Percentiles rank a stretch among this genome's conserved stretches.
Conservation (phyloP, 305 asterid species). For the Striga hermonthica region DNA sequence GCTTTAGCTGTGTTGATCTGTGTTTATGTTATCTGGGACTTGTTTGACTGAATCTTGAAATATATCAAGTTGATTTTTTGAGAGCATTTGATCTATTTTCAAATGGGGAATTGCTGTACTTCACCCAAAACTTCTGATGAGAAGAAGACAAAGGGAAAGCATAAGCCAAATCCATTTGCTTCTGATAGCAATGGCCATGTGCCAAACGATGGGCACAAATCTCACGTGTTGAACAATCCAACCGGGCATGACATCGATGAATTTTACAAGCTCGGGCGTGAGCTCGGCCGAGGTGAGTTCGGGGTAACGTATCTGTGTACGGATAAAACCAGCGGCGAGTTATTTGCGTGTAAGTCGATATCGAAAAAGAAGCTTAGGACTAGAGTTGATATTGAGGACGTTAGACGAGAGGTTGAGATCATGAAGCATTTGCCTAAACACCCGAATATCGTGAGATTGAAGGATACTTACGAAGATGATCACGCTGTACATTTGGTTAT, state of each 20-base stretch:
- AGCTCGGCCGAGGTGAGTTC: slow-evolving; percentile 18
- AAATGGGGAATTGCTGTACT: slow-evolving; percentile 14
- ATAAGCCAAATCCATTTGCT: slow-evolving; percentile 5
- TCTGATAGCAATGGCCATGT: background rate
- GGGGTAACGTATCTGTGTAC: slow-evolving; percentile 18
- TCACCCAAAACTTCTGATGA: slow-evolving; percentile 5
- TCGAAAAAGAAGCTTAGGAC: slow-evolving; percentile 18
- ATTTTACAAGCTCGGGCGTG: slow-evolving; percentile 14
- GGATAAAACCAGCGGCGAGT: background rate
- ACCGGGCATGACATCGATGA: slow-evolving; percentile 5
- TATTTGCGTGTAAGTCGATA: slow-evolving; percentile 15
- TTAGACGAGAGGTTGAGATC: slow-evolving; percentile 16
- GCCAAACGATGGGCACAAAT: background rate
- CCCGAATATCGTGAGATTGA: slow-evolving; percentile 16
- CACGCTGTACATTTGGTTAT: slow-evolving; percentile 15
- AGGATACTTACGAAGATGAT: slow-evolving; percentile 7
- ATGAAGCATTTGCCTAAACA: slow-evolving; percentile 20
- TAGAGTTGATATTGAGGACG: slow-evolving; percentile 15
- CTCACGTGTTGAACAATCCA: slow-evolving; percentile 7
- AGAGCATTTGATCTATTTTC: background rate
- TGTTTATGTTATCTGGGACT: background rate
- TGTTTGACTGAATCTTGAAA: background rate
- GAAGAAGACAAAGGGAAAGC: background rate
- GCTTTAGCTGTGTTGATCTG: background rate
- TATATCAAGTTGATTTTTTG: too few species aligned